phyloP scores from a whole-genome alignment of 1,139 yeast species.

The Taphrina flavorubra region DNA sequence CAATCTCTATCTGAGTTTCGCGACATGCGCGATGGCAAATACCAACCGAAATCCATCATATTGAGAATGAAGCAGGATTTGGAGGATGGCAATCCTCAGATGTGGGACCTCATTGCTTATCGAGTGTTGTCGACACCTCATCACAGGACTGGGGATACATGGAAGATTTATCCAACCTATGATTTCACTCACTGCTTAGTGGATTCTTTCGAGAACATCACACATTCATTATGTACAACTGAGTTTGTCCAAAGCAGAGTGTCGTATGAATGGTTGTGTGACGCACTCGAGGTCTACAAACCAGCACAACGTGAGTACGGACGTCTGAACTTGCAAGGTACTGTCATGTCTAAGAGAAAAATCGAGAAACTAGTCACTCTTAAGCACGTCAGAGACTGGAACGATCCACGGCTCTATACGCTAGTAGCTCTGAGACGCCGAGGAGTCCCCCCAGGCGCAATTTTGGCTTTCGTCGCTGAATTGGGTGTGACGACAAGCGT shows the following conservation, averaged over 20 bases:
- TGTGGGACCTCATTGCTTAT: slow-evolving; percentile 99
- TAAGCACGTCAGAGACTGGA: slow-evolving; percentile 90
- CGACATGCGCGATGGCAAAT: slow-evolving; percentile 87
- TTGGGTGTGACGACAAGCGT: slow-evolving; percentile 95
- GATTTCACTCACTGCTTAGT: slow-evolving; percentile 99
- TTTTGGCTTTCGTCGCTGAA: slow-evolving; percentile 87
- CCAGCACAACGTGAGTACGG: slow-evolving; percentile 99
- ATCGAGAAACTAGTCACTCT: slow-evolving; percentile 89
- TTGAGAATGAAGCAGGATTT: slow-evolving; percentile 97
- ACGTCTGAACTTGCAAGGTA: slow-evolving; percentile 90
- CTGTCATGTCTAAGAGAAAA: slow-evolving; percentile 92
- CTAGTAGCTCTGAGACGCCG: slow-evolving; percentile 94
- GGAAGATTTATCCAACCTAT: slow-evolving; percentile 98
- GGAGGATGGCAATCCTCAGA: slow-evolving; percentile 91
- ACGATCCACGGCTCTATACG: slow-evolving; percentile 95
- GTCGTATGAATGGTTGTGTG: slow-evolving; percentile 98
- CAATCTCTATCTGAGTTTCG: slow-evolving; percentile 81
- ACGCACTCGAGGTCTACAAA: slow-evolving; percentile 89
- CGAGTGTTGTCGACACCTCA: slow-evolving; percentile 90
- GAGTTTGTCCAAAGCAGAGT: slow-evolving; percentile 83
- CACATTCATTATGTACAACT: slow-evolving; percentile 50
- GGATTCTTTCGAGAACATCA: slow-evolving; percentile 93
- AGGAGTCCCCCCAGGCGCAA: slow-evolving; percentile 99
- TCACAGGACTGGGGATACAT: slow-evolving; percentile 93
- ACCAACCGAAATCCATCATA: slow-evolving; percentile 88